phyloP scores from a whole-genome alignment of 2,329 filamentous ascomycete genomes.

The Lecanoromycetidae sp. region DNA sequence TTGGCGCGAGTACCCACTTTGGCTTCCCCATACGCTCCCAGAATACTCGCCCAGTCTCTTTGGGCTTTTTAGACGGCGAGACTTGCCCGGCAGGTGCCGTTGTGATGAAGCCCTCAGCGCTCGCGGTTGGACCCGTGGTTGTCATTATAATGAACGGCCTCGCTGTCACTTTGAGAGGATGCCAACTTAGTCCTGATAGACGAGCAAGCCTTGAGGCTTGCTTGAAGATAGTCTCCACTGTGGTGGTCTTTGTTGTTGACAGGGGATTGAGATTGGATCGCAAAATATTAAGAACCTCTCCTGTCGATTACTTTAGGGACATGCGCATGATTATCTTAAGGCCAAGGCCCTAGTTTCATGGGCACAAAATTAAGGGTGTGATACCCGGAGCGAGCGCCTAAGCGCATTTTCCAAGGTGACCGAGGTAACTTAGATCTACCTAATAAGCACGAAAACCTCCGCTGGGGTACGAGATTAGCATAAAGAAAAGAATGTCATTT shows the following conservation, averaged over 20 bases:
- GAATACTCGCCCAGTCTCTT: slow-evolving; percentile 75
- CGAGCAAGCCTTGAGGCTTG: slow-evolving; percentile 1
- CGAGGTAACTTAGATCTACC: no score
- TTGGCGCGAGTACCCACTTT: slow-evolving; percentile 81
- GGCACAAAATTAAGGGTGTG: no score
- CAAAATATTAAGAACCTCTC: no score
- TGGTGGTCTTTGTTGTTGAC: not conserved
- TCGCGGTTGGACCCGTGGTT: not conserved
- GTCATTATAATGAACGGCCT: not conserved
- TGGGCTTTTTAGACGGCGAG: slow-evolving; percentile 27
- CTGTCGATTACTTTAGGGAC: no score
- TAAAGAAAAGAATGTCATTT: no score
- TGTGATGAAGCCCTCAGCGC: not conserved
- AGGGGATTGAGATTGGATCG: not conserved
- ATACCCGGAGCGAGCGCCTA: no score
- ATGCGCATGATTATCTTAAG: no score
- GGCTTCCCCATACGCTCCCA: slow-evolving; percentile 92
- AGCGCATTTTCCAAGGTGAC: no score
- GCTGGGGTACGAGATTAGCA: no score
- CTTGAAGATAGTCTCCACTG: not conserved
- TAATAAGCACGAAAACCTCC: no score
- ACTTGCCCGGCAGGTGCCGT: not conserved
- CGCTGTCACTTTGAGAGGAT: not conserved
- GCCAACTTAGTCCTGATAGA: not conserved
- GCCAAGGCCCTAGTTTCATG: no score